Evolutionary conservation across 1,284 basidiomycete genomes (phyloP), one percentile per base, ranked within the genome.

Genomic region (Ceratobasidium theobromae): DNA sequence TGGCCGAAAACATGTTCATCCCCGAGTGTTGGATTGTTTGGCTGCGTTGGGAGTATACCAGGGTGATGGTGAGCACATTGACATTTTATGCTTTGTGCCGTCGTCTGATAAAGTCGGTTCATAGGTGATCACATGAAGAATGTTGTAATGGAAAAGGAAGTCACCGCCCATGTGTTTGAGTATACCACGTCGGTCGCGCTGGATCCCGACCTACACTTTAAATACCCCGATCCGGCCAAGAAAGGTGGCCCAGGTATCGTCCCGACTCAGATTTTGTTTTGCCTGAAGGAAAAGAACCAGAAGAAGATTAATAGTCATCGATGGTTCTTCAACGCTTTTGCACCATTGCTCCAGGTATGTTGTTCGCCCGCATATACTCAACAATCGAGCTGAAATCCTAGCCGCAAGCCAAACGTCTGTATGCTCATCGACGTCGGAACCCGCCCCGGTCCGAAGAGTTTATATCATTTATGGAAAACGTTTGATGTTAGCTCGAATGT

Each of bases 221-320:
- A 87, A 73, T 97, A 95, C 71, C 92, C 94, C 0, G 96, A 98
- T 77, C 94, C 95, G 74, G 95, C 62, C 82, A 88, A 87, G 73
- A 96, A 95, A 71, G 92, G 94, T 0, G 96, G 98, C 77, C 94
- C 95, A 75, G 82, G 0, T 66, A 75, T 60, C 6, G 75, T 76
- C 4, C 76, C 76, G 74, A 78, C 77, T 25, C 80, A 82, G 70
- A 80, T 82, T 72, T 81, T 83, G 68, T 80, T 84, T 69, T 79
- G 79, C 73, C 84, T 98, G 79, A 98, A 98, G 80, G 95, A 93
- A 78, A 92, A 88, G 80, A 97, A 97, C 75, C 86, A 90, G 73
- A 95, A 94, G 80, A 98, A 98, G 79, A 95, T 98, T 74, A 98
- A 96, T 73, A 92, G 89, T 68, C 95, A 98, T 74, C 81, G 93